Evolutionary conservation across 768 basidiomycete genomes (phyloP).

Genomic region (Thelephora aurantiotincta): DNA sequence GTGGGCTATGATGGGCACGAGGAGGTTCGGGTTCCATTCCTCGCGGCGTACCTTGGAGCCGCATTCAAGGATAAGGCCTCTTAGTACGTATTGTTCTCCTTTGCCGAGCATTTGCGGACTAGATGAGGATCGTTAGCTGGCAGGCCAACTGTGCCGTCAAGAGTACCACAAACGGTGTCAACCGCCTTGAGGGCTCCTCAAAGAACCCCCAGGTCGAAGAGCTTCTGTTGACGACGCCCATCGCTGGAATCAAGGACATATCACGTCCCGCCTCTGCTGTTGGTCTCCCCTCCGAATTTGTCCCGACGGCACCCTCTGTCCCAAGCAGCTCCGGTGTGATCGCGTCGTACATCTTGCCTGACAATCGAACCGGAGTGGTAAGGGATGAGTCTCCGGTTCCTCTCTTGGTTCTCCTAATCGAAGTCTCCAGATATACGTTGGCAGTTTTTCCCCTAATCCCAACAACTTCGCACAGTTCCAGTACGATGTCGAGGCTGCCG

Average conservation of each 20-base stretch:
- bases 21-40: too few relatives aligned
- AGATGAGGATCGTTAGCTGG: conserved; percentile 28
- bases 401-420: too few relatives aligned
- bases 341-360: too few relatives aligned
- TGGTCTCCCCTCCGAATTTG: conserved; percentile 30
- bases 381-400: too few relatives aligned
- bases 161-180: conserved; percentile 38
- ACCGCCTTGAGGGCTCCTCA: conserved; percentile 36
- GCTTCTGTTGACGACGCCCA: background rate
- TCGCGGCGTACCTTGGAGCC: too few relatives aligned
- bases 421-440: too few relatives aligned
- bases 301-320: conserved; percentile 32
- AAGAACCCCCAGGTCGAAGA: background rate
- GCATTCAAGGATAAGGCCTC: too few relatives aligned
- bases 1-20: conserved; percentile 32
- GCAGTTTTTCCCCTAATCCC: too few relatives aligned
- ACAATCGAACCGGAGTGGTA: conserved; percentile 46
- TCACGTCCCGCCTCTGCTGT: conserved; percentile 18
- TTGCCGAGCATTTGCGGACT: background rate
- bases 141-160: too few relatives aligned
- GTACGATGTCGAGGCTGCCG: too few relatives aligned
- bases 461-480: too few relatives aligned
- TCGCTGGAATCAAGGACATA: background rate
- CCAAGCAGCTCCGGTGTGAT: too few relatives aligned
- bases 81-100: conserved; percentile 25